Conservation (phyloP, 129 eudicot genomes). For the Smallanthus sonchifolius region DNA sequence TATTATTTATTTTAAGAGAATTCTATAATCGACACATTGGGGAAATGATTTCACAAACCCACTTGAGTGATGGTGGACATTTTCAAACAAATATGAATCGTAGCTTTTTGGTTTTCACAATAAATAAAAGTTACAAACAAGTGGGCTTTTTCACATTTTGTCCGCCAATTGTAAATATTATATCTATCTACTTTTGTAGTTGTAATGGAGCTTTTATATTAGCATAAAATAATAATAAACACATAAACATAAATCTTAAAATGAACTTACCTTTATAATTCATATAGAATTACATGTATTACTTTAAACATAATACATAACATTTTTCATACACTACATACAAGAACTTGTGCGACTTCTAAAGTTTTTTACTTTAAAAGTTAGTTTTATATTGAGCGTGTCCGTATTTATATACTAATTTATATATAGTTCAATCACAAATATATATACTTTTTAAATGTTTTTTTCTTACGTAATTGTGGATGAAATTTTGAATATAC, state of each 20-base stretch:
- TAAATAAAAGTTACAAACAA: background rate
- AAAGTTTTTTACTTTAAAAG: too few species aligned
- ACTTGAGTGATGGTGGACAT: slow-evolving; percentile 18
- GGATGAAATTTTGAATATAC: background rate
- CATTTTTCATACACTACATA: too few species aligned
- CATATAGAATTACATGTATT: too few species aligned
- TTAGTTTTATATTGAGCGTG: too few species aligned
- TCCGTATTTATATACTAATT: background rate
- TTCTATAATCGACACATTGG: background rate
- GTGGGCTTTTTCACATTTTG: slow-evolving; percentile 11
- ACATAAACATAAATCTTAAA: background rate
- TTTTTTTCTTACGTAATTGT: background rate
- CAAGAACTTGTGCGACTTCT: too few species aligned
- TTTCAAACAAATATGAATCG: background rate
- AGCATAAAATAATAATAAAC: background rate
- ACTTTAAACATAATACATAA: too few species aligned
- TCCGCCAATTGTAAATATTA: background rate
- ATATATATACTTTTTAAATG: background rate
- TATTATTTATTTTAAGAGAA: background rate
- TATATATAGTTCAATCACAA: too few species aligned
- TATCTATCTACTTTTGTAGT: background rate
- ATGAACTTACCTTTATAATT: too few species aligned
- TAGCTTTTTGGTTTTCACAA: background rate
- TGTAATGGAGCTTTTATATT: background rate
- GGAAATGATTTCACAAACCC: slow-evolving; percentile 28